phyloP scores from a whole-genome alignment of 1,284 basidiomycete species.

The Rhodotorula sp. region DNA sequence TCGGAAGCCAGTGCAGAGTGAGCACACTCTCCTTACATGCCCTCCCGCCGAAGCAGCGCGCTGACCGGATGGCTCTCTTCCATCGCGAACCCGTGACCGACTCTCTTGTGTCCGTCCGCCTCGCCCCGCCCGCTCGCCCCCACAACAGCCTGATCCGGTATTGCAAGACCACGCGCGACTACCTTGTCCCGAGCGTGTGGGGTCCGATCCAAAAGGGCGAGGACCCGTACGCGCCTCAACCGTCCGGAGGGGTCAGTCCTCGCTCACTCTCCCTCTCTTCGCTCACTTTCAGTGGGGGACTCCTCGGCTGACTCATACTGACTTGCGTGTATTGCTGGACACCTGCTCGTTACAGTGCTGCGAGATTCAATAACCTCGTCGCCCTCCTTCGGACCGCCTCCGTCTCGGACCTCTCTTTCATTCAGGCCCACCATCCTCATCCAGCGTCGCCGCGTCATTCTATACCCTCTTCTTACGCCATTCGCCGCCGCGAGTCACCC shows the following conservation, averaged over 20 bases:
- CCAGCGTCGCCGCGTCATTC: too few relatives aligned
- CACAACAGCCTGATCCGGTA: slow-evolving; percentile 75
- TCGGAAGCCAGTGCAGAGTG: slow-evolving; percentile 88
- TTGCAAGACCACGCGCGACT: slow-evolving; percentile 85
- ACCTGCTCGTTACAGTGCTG: slow-evolving; percentile 14
- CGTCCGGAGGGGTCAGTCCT: slow-evolving; percentile 58
- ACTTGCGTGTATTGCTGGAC: too few relatives aligned
- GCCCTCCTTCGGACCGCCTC: too few relatives aligned
- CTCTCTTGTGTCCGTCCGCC: neutral
- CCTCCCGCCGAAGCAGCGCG: neutral
- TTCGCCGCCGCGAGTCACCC: neutral
- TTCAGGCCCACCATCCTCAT: neutral
- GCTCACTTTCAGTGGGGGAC: too few relatives aligned
- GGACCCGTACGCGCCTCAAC: slow-evolving; percentile 78
- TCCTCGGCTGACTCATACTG: neutral
- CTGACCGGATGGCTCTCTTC: too few relatives aligned
- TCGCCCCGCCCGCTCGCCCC: neutral
- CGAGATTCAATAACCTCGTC: slow-evolving; percentile 9
- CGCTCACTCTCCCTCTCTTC: neutral
- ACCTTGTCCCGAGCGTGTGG: slow-evolving; percentile 86
- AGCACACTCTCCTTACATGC: slow-evolving; percentile 45
- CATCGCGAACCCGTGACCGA: neutral
- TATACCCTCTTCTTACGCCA: neutral
- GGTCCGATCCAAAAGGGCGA: slow-evolving; percentile 84
- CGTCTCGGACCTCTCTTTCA: neutral